phyloP scores from a whole-genome alignment of 257 asterid genomes.

The Solanum chmielewskii region DNA sequence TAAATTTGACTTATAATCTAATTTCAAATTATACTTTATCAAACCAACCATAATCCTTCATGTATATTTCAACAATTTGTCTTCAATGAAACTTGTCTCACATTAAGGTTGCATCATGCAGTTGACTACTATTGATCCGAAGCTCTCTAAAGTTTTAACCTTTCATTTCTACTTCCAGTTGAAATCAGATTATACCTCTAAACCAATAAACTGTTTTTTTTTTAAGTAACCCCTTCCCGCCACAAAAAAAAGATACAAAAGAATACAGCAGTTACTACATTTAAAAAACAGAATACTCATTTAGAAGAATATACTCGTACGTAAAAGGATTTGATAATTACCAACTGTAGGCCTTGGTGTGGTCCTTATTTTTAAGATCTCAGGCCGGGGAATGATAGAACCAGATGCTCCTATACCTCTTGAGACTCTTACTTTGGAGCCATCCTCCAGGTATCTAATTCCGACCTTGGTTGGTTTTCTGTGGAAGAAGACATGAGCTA shows the following conservation, averaged over 20 bases:
- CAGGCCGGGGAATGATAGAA: slow-evolving; percentile 84
- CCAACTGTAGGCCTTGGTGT: slow-evolving; percentile 85
- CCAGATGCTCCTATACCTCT: slow-evolving; percentile 90
- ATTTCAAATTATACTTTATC: neutral
- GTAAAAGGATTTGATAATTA: slow-evolving; percentile 18
- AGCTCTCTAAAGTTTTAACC: neutral
- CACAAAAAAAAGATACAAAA: neutral
- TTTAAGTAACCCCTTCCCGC: neutral
- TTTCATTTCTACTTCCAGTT: neutral
- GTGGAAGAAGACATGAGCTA: slow-evolving; percentile 14
- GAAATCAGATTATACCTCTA: neutral
- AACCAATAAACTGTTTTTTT: neutral
- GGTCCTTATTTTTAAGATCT: slow-evolving; percentile 67
- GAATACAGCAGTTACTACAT: neutral
- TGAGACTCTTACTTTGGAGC: slow-evolving; percentile 71
- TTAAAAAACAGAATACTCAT: neutral
- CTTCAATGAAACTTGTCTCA: neutral
- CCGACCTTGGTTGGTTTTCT: slow-evolving; percentile 91
- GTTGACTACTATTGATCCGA: neutral
- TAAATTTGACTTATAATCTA: neutral
- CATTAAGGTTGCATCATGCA: neutral
- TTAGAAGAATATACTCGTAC: neutral
- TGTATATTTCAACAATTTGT: neutral
- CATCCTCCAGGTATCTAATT: slow-evolving; percentile 67
- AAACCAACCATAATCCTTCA: neutral